phyloP scores from a whole-genome alignment of 2,329 filamentous ascomycete species.

The Phyllosticta ampelicida region DNA sequence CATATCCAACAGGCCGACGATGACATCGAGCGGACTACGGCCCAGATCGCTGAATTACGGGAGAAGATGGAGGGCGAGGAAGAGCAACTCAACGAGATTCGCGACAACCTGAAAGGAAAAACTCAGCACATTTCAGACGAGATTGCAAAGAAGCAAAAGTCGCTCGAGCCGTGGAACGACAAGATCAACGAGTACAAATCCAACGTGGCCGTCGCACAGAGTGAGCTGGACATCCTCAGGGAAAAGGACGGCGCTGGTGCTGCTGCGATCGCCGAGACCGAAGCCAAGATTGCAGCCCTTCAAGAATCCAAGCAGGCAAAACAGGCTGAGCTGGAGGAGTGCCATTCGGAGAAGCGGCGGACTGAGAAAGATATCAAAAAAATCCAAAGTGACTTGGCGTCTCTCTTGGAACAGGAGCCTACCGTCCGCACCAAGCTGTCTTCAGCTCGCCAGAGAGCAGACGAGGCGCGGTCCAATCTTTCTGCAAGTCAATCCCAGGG shows the following conservation, averaged over 20 bases:
- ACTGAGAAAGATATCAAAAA: slow-evolving; percentile 66
- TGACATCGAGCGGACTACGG: slow-evolving; percentile 65
- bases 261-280: slow-evolving; percentile 70
- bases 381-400: slow-evolving; percentile 60
- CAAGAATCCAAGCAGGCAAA: slow-evolving; percentile 63
- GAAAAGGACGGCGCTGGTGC: slow-evolving; percentile 84
- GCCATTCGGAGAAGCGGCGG: slow-evolving; percentile 58
- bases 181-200: slow-evolving; percentile 97
- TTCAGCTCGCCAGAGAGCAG: slow-evolving; percentile 82
- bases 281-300: slow-evolving; percentile 66
- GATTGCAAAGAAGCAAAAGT: slow-evolving; percentile 85
- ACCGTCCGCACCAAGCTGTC: slow-evolving; percentile 76
- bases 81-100: slow-evolving; percentile 68
- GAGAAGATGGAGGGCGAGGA: slow-evolving; percentile 68
- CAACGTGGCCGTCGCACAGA: slow-evolving; percentile 85
- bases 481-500: slow-evolving; percentile 85
- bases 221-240: slow-evolving; percentile 80
- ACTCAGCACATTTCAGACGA: slow-evolving; percentile 90
- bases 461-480: slow-evolving; percentile 85
- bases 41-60: slow-evolving; percentile 69
- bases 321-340: slow-evolving; percentile 61
- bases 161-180: slow-evolving; percentile 89
- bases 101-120: slow-evolving; percentile 85
- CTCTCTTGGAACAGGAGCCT: slow-evolving; percentile 67
- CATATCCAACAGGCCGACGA: slow-evolving; percentile 66